phyloP scores from a whole-genome alignment of 257 asterid genomes.

The Nicotiana tabacum region DNA sequence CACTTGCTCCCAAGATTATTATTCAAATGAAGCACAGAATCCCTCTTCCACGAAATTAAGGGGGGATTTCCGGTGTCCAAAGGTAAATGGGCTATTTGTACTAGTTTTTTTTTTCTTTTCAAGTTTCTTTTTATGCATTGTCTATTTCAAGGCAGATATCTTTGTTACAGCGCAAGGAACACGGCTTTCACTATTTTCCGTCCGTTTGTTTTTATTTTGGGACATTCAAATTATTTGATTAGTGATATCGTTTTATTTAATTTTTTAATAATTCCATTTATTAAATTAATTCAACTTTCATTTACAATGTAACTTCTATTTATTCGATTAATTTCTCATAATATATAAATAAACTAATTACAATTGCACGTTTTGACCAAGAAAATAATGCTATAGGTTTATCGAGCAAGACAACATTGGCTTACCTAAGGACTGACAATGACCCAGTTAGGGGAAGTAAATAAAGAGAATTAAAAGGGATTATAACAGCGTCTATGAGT shows the following conservation, averaged over 20 bases:
- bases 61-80: not conserved
- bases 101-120: not conserved
- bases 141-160: not conserved
- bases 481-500: too few species aligned
- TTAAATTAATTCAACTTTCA: not conserved
- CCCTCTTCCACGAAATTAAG: not conserved
- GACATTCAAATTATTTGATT: conserved; percentile 4
- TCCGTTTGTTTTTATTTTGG: conserved; percentile 8
- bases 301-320: not conserved
- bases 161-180: not conserved
- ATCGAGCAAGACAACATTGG: too few species aligned
- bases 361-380: not conserved
- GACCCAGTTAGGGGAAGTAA: too few species aligned
- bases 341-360: not conserved
- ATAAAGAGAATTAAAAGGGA: too few species aligned
- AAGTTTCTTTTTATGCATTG: not conserved
- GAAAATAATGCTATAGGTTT: too few species aligned
- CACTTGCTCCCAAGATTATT: not conserved
- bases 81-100: not conserved
- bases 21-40: not conserved
- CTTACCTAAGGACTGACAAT: too few species aligned
- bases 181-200: not conserved
- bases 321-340: not conserved
- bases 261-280: not conserved
- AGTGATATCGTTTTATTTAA: not conserved